These are phyloP conservation scores for Pseudocercospora cruenta DNA, from an alignment of 2,329 filamentous ascomycete genomes.

Conservation along the genomic window DNA sequence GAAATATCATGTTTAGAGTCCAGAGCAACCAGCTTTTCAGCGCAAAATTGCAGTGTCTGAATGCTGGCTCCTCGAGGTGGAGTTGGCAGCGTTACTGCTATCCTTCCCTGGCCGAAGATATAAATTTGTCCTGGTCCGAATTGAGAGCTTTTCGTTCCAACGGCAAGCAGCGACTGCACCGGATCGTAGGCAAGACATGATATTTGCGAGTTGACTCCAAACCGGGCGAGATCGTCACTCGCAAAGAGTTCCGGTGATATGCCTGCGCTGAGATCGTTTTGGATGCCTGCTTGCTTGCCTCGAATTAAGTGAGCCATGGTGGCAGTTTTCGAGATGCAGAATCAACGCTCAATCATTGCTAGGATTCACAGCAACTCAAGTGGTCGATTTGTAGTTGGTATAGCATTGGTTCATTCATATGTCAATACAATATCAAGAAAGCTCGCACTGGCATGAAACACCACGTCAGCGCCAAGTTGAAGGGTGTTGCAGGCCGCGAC, in stretches of 20 bases:
- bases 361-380: not conserved
- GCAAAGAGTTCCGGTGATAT: conserved; percentile 77
- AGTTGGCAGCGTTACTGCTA: conserved; percentile 74
- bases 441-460: not conserved
- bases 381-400: not conserved
- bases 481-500: conserved; percentile 6
- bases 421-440: conserved; percentile 1
- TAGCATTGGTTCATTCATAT: not conserved
- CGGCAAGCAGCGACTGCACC: conserved; percentile 86
- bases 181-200: conserved; percentile 90
- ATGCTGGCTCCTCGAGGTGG: conserved; percentile 71
- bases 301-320: conserved; percentile 84
- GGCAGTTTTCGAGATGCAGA: not conserved
- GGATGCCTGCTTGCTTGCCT: conserved; percentile 90
- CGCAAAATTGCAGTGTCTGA: conserved; percentile 78
- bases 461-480: conserved; percentile 1
- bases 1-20: conserved; percentile 84
- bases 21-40: conserved; percentile 80
- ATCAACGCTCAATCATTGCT: not conserved
- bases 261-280: conserved; percentile 84
- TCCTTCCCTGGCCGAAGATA: conserved; percentile 79
- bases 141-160: conserved; percentile 85
- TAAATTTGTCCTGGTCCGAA: conserved; percentile 88
- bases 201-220: conserved; percentile 69
- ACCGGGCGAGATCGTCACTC: conserved; percentile 79